Percentiles rank a stretch among this genome's conserved stretches.
Conservation (phyloP, 306 rosid species). For the Datisca glomerata region DNA sequence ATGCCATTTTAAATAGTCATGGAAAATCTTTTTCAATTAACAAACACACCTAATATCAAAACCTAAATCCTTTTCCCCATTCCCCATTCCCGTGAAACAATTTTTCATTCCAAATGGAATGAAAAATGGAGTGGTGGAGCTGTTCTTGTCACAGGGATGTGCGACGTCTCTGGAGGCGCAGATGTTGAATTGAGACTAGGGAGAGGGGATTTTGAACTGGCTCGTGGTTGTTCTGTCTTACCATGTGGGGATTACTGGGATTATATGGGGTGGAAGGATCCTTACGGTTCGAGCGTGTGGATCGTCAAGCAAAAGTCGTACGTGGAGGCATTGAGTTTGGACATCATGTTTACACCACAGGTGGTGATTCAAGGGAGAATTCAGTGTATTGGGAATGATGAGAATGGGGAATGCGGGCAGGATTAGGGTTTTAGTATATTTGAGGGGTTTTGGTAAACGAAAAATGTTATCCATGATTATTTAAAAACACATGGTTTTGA, state of each 20-base stretch:
- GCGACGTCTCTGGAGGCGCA: conserved; percentile 75
- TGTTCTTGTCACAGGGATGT: conserved; percentile 93
- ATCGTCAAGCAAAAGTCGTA: conserved; percentile 83
- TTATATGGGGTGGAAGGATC: conserved; percentile 93
- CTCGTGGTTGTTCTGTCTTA: conserved; percentile 54
- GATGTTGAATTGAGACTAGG: conserved; percentile 68
- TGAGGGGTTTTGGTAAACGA: too few relatives aligned
- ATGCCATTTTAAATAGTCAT: too few relatives aligned
- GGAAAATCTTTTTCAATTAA: too few relatives aligned
- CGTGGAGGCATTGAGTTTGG: conserved; percentile 60
- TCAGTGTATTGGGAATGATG: conserved; percentile 67
- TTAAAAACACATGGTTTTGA: too few relatives aligned
- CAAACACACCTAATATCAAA: too few relatives aligned
- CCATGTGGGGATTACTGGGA: conserved; percentile 99
- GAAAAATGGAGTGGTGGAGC: conserved; percentile 78
- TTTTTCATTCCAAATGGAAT: too few relatives aligned
- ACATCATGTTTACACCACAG: conserved; percentile 82
- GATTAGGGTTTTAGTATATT: too few relatives aligned
- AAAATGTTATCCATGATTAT: too few relatives aligned
- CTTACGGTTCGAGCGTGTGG: conserved; percentile 72
- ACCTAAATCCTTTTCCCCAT: too few relatives aligned
- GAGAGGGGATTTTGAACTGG: conserved; percentile 61
- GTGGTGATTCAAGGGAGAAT: conserved; percentile 59
- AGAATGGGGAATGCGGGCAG: too few relatives aligned
- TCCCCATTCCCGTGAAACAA: too few relatives aligned